Conservation (phyloP, 306 rosid genomes). For the Rosa rugosa region DNA sequence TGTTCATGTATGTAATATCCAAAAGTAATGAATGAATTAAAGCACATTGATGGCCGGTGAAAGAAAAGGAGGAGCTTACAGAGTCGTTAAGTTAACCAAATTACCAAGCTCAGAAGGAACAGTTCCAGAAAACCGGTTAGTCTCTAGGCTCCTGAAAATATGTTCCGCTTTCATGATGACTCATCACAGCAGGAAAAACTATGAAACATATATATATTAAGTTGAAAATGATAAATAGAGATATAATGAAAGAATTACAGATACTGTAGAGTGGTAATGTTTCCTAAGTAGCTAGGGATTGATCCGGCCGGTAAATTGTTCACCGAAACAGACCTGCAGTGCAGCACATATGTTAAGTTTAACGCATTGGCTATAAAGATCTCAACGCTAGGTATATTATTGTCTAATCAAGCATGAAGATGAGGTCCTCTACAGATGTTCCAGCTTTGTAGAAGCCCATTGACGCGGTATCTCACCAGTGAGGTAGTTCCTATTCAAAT, state of each 20-base stretch:
- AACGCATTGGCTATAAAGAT: neutral
- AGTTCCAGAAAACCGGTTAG: slow-evolving; percentile 19
- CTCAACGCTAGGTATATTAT: too few species aligned
- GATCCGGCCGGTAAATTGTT: slow-evolving; percentile 32
- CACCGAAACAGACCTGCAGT: slow-evolving; percentile 10
- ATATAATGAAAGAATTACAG: slow-evolving; percentile 13
- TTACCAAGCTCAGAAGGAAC: slow-evolving; percentile 27
- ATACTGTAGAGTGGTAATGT: neutral
- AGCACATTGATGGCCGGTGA: neutral
- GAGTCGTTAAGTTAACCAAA: slow-evolving; percentile 6
- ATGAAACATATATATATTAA: too few species aligned
- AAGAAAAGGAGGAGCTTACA: slow-evolving; percentile 14
- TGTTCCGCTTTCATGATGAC: neutral
- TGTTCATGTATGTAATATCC: neutral
- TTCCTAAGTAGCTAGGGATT: slow-evolving; percentile 29
- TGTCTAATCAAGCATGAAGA: neutral
- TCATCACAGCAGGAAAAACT: neutral
- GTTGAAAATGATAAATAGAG: neutral
- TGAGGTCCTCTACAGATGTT: slow-evolving; percentile 1
- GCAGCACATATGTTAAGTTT: slow-evolving; percentile 5
- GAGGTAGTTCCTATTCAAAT: slow-evolving; percentile 23
- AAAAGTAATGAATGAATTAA: neutral
- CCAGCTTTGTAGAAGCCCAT: slow-evolving; percentile 16
- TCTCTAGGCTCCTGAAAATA: slow-evolving; percentile 22
- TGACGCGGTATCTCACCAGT: slow-evolving; percentile 16